Base-by-base conservation (phyloP, 192 early-diverging fungal genomes). In the Radiomyces spectabilis region DNA sequence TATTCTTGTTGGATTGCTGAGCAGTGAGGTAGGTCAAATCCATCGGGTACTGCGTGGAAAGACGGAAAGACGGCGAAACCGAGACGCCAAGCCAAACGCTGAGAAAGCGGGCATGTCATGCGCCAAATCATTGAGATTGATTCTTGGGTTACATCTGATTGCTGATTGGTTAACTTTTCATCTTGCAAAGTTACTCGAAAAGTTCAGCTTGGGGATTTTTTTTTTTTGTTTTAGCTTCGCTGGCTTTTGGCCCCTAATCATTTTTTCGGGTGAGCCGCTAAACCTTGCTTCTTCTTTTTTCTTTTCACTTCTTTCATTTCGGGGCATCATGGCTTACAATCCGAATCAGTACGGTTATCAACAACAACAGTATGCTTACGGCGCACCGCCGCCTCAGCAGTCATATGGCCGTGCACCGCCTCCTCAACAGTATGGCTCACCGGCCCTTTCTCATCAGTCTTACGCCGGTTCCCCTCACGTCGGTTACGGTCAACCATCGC, bases 331-430 rank as follows among this genome's bases (percentile, higher is more conserved):
- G 44, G 31, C 55, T 35, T 48, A 47, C 9, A 38, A 47, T 16
- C 35, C 51, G 24, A 45, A 43, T 41, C 53, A 57, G 19, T 58
- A 58, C 46, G 32, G 31, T 35, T 4, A 12, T 30, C 33, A 58
- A 25, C 55, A 30, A 47, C 25, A 27, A 48, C 34, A 47, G 19
- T 12, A 24, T 31, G n/a, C 13, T 10, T 43, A 31, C 27, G 46
- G 46, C 12, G 12, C 21, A 24, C 2, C 9, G 4, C 2, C 16
- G 10, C 42, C 42, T 48, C 41, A 13, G 12, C 24, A 48, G 25
- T 4, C 25, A 48, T 48, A 48, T 27, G 30, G 46, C 24, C 46
- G 30, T 5, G 25, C 46, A 8, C 46, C 46, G 24, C 41, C 41
- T 19, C 19, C 41, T 21, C 41, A 42, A 21, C 41, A 35, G 13